A percentile compares a stretch with the other conserved stretches of the same genome.
These are phyloP conservation scores for Penicillium sp. DNA, from an alignment of 2,329 filamentous ascomycete species.

Conservation along the genomic window DNA sequence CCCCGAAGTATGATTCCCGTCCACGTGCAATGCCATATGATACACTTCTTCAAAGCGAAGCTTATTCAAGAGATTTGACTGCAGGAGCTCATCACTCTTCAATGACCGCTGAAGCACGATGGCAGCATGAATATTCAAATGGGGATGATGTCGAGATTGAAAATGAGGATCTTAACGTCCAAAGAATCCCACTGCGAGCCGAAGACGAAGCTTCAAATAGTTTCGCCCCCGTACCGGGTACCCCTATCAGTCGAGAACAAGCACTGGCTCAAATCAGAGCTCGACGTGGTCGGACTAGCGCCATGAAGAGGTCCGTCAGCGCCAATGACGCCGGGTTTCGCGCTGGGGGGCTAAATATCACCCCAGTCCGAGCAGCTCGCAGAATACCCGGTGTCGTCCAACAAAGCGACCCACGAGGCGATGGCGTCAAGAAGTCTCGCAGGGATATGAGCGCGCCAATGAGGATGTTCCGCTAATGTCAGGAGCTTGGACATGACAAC, in stretches of 20 bases:
- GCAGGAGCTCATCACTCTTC: slow-evolving; percentile 19
- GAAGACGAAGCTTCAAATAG: slow-evolving; percentile 31
- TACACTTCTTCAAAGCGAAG: slow-evolving; percentile 20
- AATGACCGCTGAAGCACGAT: slow-evolving; percentile 17
- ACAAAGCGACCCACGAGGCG: slow-evolving; percentile 32
- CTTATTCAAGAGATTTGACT: slow-evolving; percentile 17
- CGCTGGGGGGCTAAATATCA: slow-evolving; percentile 30
- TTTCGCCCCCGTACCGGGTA: slow-evolving; percentile 42
- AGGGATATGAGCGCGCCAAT: slow-evolving; percentile 46
- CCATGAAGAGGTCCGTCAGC: slow-evolving; percentile 47
- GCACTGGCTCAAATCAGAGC: slow-evolving; percentile 56
- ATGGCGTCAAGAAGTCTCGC: slow-evolving; percentile 35
- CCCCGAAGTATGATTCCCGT: slow-evolving; percentile 17
- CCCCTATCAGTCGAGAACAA: slow-evolving; percentile 52
- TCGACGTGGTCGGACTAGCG: slow-evolving; percentile 52
- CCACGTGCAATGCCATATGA: slow-evolving; percentile 19
- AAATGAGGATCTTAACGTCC: slow-evolving; percentile 29
- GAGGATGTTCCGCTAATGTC: slow-evolving; percentile 36
- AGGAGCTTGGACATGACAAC: not conserved
- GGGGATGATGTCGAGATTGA: not conserved
- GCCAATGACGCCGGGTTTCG: slow-evolving; percentile 41
- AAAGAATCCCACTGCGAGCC: slow-evolving; percentile 37
- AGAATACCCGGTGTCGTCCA: slow-evolving; percentile 42
- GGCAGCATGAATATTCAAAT: slow-evolving; percentile 16
- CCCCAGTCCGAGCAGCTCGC: slow-evolving; percentile 33